Conservation (phyloP, 2,329 filamentous ascomycete genomes). For the Aspergillus sp. region DNA sequence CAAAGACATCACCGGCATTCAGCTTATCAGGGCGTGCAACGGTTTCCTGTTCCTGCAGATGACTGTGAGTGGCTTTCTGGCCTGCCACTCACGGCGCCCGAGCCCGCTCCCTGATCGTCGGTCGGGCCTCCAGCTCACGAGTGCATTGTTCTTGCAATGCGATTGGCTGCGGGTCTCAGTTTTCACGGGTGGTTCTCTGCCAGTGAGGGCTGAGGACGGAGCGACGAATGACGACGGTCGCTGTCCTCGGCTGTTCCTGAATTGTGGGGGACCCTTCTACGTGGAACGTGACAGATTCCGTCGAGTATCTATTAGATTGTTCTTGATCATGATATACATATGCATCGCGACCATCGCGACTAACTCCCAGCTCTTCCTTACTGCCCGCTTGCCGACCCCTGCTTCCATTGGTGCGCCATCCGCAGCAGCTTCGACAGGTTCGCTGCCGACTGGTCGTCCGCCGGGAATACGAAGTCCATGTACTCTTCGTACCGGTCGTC, state of each 20-base stretch:
- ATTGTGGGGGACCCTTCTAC: background rate
- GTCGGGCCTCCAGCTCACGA: background rate
- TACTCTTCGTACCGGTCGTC: conserved; percentile 96
- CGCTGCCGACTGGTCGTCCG: conserved; percentile 82
- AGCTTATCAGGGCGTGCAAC: background rate
- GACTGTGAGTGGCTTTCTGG: background rate
- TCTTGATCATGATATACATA: background rate
- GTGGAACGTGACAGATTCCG: too few relatives aligned
- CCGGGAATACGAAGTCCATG: conserved; percentile 94
- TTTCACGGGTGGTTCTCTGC: background rate
- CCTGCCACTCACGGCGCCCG: background rate
- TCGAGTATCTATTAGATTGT: background rate
- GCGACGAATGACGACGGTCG: background rate
- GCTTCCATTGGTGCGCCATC: conserved; percentile 86
- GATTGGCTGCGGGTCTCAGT: background rate
- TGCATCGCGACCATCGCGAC: background rate
- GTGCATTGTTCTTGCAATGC: background rate
- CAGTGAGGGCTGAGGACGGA: background rate
- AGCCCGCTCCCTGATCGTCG: background rate
- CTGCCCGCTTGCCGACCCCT: conserved; percentile 44
- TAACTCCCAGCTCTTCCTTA: background rate
- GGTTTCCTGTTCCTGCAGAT: conserved; percentile 1
- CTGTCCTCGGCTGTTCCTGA: background rate
- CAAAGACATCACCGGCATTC: background rate
- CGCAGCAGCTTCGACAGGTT: conserved; percentile 81